phyloP scores from a whole-genome alignment of 495 filamentous ascomycete species.

The Trichoderma parareesei region DNA sequence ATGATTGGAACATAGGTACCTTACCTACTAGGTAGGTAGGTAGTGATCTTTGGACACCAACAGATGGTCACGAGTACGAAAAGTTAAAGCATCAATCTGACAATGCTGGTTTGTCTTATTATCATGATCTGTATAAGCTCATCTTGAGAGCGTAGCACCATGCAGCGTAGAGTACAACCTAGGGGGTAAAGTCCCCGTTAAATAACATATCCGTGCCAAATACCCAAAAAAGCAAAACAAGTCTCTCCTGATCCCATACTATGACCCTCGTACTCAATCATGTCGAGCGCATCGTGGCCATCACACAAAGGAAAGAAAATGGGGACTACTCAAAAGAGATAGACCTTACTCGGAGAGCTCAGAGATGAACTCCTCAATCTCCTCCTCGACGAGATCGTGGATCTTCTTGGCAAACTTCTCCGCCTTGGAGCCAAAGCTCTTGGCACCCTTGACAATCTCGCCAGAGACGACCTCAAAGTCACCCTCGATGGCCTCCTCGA shows the following conservation, averaged over 20 bases:
- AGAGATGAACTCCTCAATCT: conserved; percentile 62
- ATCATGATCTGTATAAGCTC: not conserved
- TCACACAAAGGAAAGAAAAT: conserved; percentile 6
- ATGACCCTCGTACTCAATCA: conserved; percentile 8
- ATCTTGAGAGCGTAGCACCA: not conserved
- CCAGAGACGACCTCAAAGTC: conserved; percentile 48
- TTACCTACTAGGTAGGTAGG: too few relatives aligned
- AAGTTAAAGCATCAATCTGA: too few relatives aligned
- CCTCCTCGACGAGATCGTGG: conserved; percentile 49
- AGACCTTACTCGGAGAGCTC: conserved; percentile 39
- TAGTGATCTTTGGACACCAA: too few relatives aligned
- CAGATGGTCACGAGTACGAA: not conserved
- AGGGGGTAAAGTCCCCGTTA: not conserved
- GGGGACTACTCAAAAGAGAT: not conserved
- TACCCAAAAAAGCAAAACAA: conserved; percentile 1
- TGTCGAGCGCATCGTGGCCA: conserved; percentile 2
- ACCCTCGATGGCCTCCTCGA: conserved; percentile 55
- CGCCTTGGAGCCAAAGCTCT: conserved; percentile 25
- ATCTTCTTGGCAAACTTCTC: conserved; percentile 45
- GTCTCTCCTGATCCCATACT: conserved; percentile 3
- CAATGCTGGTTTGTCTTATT: too few relatives aligned
- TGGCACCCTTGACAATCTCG: conserved; percentile 41
- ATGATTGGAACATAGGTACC: too few relatives aligned
- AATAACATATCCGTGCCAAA: not conserved
- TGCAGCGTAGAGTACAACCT: not conserved